A percentile compares a stretch with the other conserved stretches of the same genome.
These are phyloP conservation scores for Musa troglodytarum DNA, from an alignment of 176 grass and related monocot species.

Conservation along the genomic window DNA sequence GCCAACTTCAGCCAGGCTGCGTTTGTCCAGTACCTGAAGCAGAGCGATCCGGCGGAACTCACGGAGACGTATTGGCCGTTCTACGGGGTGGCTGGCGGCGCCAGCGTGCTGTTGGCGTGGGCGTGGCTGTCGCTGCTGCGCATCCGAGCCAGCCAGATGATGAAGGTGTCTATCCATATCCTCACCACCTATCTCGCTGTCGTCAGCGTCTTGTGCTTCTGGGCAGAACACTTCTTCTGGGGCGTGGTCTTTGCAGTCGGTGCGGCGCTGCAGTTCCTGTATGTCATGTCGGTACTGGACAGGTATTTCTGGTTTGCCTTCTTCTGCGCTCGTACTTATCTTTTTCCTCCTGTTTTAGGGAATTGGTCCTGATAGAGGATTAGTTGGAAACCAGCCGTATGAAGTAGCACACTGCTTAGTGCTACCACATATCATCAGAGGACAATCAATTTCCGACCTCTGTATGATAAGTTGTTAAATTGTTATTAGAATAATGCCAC, in stretches of 20 bases:
- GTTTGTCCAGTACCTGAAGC: constrained; percentile 3
- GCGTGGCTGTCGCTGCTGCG: constrained; percentile 61
- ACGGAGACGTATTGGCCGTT: constrained; percentile 96
- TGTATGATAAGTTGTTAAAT: too few species aligned
- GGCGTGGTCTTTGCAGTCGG: constrained; percentile 74
- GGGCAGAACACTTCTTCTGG: constrained; percentile 90
- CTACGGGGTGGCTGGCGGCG: constrained; percentile 54
- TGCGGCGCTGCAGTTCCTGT: constrained; percentile 70
- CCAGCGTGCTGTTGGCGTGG: constrained; percentile 47
- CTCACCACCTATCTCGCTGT: constrained; percentile 92
- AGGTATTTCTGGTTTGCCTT: constrained; percentile 35
- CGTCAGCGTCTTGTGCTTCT: constrained; percentile 87
- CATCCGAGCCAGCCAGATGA: constrained; percentile 37
- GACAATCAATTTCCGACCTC: too few species aligned
- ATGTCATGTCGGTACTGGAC: constrained; percentile 89
- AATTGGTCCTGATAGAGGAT: too few species aligned
- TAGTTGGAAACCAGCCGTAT: too few species aligned
- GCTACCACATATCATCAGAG: too few species aligned
- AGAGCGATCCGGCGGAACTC: constrained; percentile 31
- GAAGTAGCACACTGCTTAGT: too few species aligned
- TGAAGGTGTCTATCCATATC: constrained; percentile 69
- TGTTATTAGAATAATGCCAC: too few species aligned
- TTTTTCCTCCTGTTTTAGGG: too few species aligned
- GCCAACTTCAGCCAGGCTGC: neutral
- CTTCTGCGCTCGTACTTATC: neutral